Evolutionary conservation across 345 rosid genomes (phyloP), one percentile per base, ranked within the genome.

Genomic region (Hibiscus trionum): DNA sequence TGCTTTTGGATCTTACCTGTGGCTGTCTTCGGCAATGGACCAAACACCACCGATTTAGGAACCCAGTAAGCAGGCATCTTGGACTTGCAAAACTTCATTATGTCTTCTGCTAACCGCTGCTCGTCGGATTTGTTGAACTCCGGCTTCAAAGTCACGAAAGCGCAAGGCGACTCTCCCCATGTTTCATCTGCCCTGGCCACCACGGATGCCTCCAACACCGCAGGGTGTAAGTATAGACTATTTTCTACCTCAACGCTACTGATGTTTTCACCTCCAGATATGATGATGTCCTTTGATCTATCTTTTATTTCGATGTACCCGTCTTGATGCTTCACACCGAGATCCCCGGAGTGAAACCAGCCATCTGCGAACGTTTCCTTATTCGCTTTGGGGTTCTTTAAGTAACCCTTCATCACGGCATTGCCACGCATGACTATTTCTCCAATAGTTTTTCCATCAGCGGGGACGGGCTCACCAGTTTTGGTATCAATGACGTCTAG

Each of bases 1-100:
- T 90, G 93, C 77, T 95, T 95, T 87, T 86, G 99, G 76, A 90
- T 89, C 85, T 90, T 93, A 26, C 98, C 99, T 3, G 96, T 90
- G 7, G 99, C 98, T 0, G 97, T 90, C 83, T 90, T 95, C 1
- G 98, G 98, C 82, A 95, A 76, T 0, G 90, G 82, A 37, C 97
- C 97, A 69, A 96, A 91, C 33, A 92, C 73, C 7, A 93, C 88
- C 0, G 99, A 92, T 75, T 79, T 93, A 0, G 97, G 98, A 17
- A 90, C 98, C 90, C 98, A 89, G 73, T 84, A 95, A 60, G 86
- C 84, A n/a, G 96, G 96, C 84, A 90, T 80, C 73, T 93, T 92
- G 15, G 80, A 77, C 63, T 87, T 69, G 79, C 87, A 79, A 75
- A 89, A 92, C 77, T 79, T 88, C 82, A 87, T 83, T 52, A 95